Conservation (phyloP, 2,329 filamentous ascomycete species). For the Hypoxylon sp. region DNA sequence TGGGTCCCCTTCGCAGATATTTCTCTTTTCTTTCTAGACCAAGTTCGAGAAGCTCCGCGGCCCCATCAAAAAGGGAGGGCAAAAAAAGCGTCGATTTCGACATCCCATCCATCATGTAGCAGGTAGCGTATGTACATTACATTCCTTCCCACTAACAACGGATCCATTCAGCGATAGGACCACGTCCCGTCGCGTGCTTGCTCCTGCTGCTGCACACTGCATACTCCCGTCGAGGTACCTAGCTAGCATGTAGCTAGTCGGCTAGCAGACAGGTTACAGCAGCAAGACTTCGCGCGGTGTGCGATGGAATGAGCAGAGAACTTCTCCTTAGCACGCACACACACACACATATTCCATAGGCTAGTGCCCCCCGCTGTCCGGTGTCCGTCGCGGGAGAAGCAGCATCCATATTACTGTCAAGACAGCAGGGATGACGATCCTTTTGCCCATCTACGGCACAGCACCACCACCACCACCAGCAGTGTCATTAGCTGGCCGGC, state of each 20-base stretch:
- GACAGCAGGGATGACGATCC: constrained; percentile 42
- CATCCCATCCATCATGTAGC: neutral
- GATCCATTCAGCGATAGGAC: constrained; percentile 12
- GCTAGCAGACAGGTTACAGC: neutral
- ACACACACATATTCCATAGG: neutral
- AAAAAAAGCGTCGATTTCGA: neutral
- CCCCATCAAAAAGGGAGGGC: neutral
- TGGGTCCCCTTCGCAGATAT: neutral
- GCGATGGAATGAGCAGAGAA: constrained; percentile 5
- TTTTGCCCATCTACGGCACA: constrained; percentile 39
- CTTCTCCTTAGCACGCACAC: neutral
- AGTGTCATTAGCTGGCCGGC: constrained; percentile 6
- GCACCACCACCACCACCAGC: constrained; percentile 7
- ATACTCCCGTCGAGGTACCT: neutral
- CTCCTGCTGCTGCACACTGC: constrained; percentile 19
- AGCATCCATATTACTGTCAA: neutral
- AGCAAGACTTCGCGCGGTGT: constrained; percentile 21
- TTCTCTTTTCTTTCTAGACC: constrained; percentile 9
- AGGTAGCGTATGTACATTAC: neutral
- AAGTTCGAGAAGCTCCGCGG: neutral
- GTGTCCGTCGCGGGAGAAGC: constrained; percentile 28
- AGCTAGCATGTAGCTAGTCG: neutral
- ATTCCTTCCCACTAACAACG: constrained; percentile 6
- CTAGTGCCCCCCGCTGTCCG: constrained; percentile 28
- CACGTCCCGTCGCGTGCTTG: constrained; percentile 19